Conservation (phyloP, 768 basidiomycete genomes). For the Mycena capillaripes region DNA sequence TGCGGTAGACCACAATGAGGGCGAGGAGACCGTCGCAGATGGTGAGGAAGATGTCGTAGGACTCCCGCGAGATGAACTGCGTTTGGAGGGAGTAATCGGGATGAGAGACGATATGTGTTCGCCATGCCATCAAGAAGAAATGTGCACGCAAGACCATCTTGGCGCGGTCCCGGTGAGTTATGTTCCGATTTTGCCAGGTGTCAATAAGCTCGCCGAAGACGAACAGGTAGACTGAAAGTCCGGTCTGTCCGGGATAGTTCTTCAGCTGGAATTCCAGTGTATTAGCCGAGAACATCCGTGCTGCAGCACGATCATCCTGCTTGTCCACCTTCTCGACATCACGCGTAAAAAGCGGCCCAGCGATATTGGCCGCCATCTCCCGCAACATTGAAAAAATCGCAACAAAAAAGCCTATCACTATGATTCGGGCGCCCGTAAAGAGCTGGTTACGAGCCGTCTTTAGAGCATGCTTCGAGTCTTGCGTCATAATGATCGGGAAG, state of each 20-base stretch:
- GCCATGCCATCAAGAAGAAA: conserved; percentile 46
- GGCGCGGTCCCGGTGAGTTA: conserved; percentile 38
- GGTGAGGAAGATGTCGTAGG: conserved; percentile 39
- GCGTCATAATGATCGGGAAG: conserved; percentile 45
- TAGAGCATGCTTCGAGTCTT: conserved; percentile 52
- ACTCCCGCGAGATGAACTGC: conserved; percentile 42
- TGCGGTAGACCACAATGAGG: conserved; percentile 38
- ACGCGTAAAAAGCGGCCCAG: background rate
- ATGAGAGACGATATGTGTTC: conserved; percentile 29
- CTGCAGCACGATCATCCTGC: background rate
- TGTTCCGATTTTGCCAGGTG: conserved; percentile 44
- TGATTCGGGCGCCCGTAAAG: conserved; percentile 47
- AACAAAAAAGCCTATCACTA: conserved; percentile 41
- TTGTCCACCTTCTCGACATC: background rate
- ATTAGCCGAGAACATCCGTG: background rate
- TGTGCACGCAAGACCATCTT: conserved; percentile 40
- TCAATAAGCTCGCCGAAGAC: conserved; percentile 46
- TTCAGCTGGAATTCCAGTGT: background rate
- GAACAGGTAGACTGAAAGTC: conserved; percentile 38
- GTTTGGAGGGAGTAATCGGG: conserved; percentile 35
- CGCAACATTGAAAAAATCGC: conserved; percentile 39
- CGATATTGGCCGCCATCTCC: conserved; percentile 27
- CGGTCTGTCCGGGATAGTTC: background rate
- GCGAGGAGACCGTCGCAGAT: conserved; percentile 38
- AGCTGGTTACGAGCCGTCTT: conserved; percentile 54